Percentiles rank a stretch among this genome's conserved stretches.
Evolutionary conservation across 78 protist genomes (phyloP).

Genomic region (Protostelium mycophagum): DNA sequence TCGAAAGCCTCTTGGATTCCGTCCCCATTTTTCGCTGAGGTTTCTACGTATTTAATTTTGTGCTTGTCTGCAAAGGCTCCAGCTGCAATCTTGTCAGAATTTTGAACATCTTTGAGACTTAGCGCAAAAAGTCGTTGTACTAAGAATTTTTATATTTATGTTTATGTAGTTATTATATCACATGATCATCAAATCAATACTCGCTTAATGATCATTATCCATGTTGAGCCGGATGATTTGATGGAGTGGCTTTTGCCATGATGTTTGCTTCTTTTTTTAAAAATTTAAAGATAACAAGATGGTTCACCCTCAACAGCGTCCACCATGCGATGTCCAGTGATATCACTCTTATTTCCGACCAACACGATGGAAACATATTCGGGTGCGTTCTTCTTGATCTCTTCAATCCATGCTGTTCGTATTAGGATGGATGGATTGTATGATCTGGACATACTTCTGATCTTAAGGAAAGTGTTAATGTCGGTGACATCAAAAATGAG

Average conservation of each 20-base stretch:
- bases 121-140: no score
- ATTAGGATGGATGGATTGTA: background rate
- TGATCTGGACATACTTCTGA: background rate
- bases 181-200: no score
- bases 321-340: background rate
- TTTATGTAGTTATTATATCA: no score
- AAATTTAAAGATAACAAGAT: no score
- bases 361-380: background rate
- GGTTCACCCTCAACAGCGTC: background rate
- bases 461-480: background rate
- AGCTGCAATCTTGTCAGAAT: background rate
- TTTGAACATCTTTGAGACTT: background rate
- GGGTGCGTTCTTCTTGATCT: background rate
- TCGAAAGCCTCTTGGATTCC: background rate
- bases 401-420: background rate
- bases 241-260: no score
- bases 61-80: background rate
- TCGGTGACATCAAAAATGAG: constrained; percentile 95
- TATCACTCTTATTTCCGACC: background rate
- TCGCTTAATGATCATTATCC: no score
- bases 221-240: no score
- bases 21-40: background rate
- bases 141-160: no score
- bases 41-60: background rate
- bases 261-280: no score